Evolutionary conservation across 1,284 basidiomycete genomes (phyloP).

Genomic region (Tylopilus orsonianus): DNA sequence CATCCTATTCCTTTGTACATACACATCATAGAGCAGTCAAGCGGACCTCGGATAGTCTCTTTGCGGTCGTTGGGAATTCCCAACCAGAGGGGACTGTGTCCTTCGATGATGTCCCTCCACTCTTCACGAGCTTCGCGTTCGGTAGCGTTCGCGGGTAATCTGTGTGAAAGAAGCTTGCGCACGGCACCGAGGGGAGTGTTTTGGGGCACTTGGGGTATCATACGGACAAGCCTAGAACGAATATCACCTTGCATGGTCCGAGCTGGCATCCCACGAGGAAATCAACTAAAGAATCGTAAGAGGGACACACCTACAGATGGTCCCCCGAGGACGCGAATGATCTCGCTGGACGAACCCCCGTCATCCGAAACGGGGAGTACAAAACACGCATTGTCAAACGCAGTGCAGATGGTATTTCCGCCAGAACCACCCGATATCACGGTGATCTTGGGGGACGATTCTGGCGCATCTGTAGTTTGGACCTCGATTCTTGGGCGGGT

Average conservation of each 20-base stretch:
- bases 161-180: constrained; percentile 75
- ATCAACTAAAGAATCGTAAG: constrained; percentile 1
- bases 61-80: constrained; percentile 92
- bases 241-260: constrained; percentile 62
- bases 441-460: constrained; percentile 44
- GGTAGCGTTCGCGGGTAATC: constrained; percentile 66
- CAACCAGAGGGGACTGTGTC: constrained; percentile 79
- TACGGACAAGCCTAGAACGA: constrained; percentile 76
- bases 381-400: constrained; percentile 69
- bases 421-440: constrained; percentile 83
- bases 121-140: constrained; percentile 83
- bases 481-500: constrained; percentile 5
- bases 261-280: constrained; percentile 11
- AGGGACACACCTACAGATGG: constrained; percentile 67
- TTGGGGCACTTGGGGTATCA: constrained; percentile 67
- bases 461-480: constrained; percentile 8
- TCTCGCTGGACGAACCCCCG: constrained; percentile 83
- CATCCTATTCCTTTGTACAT: neutral
- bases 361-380: constrained; percentile 85
- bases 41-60: constrained; percentile 80
- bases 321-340: constrained; percentile 80
- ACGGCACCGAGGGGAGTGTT: constrained; percentile 69
- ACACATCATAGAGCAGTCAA: constrained; percentile 1
- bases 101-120: constrained; percentile 94
- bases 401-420: constrained; percentile 76